A percentile compares a stretch with the other conserved stretches of the same genome.
These are phyloP conservation scores for Gryganskiella cystojenkinii DNA, from an alignment of 192 early-diverging fungal species.

Conservation along the genomic window DNA sequence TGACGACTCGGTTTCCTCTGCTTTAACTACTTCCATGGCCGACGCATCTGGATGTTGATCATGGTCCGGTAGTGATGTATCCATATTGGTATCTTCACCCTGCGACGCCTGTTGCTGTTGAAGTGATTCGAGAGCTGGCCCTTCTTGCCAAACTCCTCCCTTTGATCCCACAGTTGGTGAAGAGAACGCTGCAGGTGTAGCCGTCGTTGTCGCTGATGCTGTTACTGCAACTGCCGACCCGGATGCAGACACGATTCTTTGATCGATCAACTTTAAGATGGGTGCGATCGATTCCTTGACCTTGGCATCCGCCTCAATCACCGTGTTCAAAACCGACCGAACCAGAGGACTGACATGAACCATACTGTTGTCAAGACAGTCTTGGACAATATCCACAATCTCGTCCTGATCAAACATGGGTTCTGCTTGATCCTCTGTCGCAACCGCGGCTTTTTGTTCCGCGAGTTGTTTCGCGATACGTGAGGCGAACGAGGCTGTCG, in stretches of 20 bases:
- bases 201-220: background rate
- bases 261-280: conserved; percentile 37
- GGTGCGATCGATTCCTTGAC: conserved; percentile 44
- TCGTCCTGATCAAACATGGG: conserved; percentile 45
- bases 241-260: conserved; percentile 22
- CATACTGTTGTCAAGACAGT: conserved; percentile 32
- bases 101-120: no score
- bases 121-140: background rate
- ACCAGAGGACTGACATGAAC: conserved; percentile 42
- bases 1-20: no score
- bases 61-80: background rate
- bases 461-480: conserved; percentile 27
- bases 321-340: conserved; percentile 44
- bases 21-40: no score
- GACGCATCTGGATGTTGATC: no score
- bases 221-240: background rate
- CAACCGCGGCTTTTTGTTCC: conserved; percentile 18
- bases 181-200: background rate
- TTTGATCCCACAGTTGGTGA: background rate
- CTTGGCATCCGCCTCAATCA: conserved; percentile 38
- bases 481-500: conserved; percentile 27
- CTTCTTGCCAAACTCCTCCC: conserved; percentile 10
- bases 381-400: conserved; percentile 44
- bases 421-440: conserved; percentile 11
- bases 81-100: conserved; percentile 11